These are phyloP conservation scores for Arabis hirsuta DNA, from an alignment of 345 rosid genomes.

Conservation along the genomic window DNA sequence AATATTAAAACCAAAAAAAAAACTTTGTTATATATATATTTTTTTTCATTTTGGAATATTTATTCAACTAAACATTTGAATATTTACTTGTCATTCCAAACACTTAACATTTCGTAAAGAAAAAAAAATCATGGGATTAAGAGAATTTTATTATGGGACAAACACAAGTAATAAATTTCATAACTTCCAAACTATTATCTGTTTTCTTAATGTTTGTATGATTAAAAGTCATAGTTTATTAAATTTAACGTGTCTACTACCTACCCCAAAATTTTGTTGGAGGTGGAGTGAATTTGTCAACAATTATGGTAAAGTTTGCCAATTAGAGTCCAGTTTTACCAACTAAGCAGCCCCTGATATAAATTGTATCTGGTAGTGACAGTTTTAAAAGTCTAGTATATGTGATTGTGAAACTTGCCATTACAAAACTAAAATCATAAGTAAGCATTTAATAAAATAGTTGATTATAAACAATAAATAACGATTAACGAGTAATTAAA, in stretches of 20 bases:
- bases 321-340: constrained; percentile 23
- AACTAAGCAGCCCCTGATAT: constrained; percentile 16
- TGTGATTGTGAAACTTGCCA: background rate
- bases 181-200: constrained; percentile 35
- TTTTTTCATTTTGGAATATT: background rate
- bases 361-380: constrained; percentile 18
- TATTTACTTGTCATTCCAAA: constrained; percentile 1
- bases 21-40: too few species aligned
- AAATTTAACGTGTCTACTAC: constrained; percentile 19
- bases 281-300: constrained; percentile 33
- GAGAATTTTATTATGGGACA: background rate
- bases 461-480: background rate
- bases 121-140: background rate
- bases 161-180: constrained; percentile 22
- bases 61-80: background rate
- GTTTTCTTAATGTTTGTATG: constrained; percentile 24
- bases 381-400: background rate
- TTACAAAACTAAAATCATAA: background rate
- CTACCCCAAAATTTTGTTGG: constrained; percentile 27
- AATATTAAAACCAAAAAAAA: too few species aligned
- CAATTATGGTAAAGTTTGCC: constrained; percentile 29
- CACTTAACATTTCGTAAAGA: background rate
- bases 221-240: constrained; percentile 16
- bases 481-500: background rate
- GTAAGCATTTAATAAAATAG: background rate